Evolutionary conservation across 495 filamentous ascomycete genomes (phyloP), one percentile per base, ranked within the genome.

Genomic region (Bacidia gigantensis): DNA sequence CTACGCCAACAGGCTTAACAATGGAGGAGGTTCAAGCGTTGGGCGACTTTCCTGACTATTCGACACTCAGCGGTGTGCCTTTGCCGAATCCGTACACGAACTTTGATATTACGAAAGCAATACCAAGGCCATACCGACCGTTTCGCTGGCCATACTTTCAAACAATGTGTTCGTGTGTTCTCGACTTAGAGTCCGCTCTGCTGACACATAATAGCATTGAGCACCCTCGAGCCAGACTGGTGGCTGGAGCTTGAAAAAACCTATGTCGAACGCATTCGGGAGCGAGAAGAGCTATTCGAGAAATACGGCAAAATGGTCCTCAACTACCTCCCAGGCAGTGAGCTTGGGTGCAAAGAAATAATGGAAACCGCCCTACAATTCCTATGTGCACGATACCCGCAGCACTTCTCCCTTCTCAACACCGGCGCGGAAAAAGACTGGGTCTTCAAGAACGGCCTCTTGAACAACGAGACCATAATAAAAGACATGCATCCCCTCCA

Each of bases 351-450:
- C 64, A 92, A 89, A 60, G 89, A 95, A 61, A 67, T 92, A 17
- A 93, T 95, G 88, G 89, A 95, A 64, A 86, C 89, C 79, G 75
- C 74, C 5, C 57, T 95, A 11, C 84, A 90, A 56, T 95, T 89
- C 59, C 65, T 88, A 24, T 83, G 78, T 55, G 73, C 80, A 21
- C 77, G 89, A 0, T 95, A 95, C 58, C 89, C 89, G 3, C 78
- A 80, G 23, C 81, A 84, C 62, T 95, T 95, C 65, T 69, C 71
- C 0, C 65, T 95, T 0, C 70, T 71, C 35, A 17, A 52, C 23
- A 47, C 51, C 14, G 47, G 38, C 0, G 48, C 21, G 18, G 59
- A 62, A 3, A 76, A 81, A 55, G 75, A 77, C 3, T 72, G 72
- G 25, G 64, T 79, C 24, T 76, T 95, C 49, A 69, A 80, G 52